Base-by-base conservation (phyloP, 306 rosid genomes). In the Cucumis cinereus region DNA sequence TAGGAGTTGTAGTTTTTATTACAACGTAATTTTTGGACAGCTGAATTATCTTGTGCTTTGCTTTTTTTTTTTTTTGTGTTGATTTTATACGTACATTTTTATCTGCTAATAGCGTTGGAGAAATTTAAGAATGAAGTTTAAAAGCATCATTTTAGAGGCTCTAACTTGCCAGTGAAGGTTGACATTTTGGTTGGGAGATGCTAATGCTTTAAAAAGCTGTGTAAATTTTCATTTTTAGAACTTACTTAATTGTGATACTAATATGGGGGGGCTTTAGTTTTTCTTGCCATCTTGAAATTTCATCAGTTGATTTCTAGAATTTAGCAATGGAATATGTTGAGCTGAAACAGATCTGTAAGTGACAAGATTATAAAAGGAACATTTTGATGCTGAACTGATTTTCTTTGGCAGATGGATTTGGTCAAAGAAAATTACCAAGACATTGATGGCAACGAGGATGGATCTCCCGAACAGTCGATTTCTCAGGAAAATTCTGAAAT, bases 331-430 rank as follows among this genome's bases (percentile, higher is more conserved):
- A 41, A 10, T 20, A 30, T 22, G 1, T 41, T 22, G 74, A 41
- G 10, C 35, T 0, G 1, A 6, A 43, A 69, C 22, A 15, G 20
- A 23, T 13, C 20, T 23, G 19, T 3, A 12, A 23, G n/a, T 2
- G 36, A 24, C 10, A 45, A 69, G 55, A 23, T 41, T 20, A 38
- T 20, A 12, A 20, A 67, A 1, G 71, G 19, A 23, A 17, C 22
- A 62, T 33, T 17, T 62, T 62, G 69, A 45, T 68, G 38, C 74
- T 23, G 15, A 41, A 69, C 33, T 69, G 40, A 24, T 47, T 71
- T 43, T 15, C 4, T 49, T 49, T 71, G 12, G 75, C 91, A 94
- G 98, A 89, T 85, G 86, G 88, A 81, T 77, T 61, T 82, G 53
- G 79, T 76, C 84, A 78, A 77, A 84, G 52, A 76, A 81, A 77